A percentile compares a stretch with the other conserved stretches of the same genome.
Evolutionary conservation across 208 protist species (phyloP).

Genomic region (Balamuthia mandrillaris): DNA sequence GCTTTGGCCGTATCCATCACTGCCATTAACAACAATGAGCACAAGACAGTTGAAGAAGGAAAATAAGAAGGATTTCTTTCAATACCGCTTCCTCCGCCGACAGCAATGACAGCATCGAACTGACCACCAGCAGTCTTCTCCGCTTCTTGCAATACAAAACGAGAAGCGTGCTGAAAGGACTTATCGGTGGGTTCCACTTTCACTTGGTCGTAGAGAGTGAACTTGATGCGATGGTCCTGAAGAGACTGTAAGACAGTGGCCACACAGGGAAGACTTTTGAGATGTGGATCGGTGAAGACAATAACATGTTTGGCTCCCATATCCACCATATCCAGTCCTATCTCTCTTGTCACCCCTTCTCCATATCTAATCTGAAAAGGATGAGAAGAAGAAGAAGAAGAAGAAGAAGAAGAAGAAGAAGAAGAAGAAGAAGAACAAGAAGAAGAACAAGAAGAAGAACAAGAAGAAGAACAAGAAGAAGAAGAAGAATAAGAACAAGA

Average conservation of each 20-base stretch:
- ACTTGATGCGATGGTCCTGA: constrained; percentile 24
- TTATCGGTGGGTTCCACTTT: constrained; percentile 53
- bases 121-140: background rate
- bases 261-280: constrained; percentile 16
- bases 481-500: background rate
- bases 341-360: constrained; percentile 24
- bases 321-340: constrained; percentile 42
- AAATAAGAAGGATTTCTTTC: background rate
- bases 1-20: constrained; percentile 62
- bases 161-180: constrained; percentile 48
- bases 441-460: background rate
- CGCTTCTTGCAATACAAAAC: constrained; percentile 36
- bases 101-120: constrained; percentile 55
- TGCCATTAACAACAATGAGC: background rate
- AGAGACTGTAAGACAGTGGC: constrained; percentile 37
- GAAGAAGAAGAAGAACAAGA: background rate
- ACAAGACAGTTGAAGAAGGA: background rate
- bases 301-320: constrained; percentile 8
- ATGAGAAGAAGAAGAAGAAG: too few species aligned
- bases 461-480: background rate
- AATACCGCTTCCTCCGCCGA: constrained; percentile 38
- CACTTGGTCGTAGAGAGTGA: constrained; percentile 36
- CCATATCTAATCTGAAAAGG: constrained; percentile 39
- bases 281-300: background rate
- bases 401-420: background rate